Base-by-base conservation (phyloP, 1,139 yeast genomes). In the Scheffersomyces lignicola region DNA sequence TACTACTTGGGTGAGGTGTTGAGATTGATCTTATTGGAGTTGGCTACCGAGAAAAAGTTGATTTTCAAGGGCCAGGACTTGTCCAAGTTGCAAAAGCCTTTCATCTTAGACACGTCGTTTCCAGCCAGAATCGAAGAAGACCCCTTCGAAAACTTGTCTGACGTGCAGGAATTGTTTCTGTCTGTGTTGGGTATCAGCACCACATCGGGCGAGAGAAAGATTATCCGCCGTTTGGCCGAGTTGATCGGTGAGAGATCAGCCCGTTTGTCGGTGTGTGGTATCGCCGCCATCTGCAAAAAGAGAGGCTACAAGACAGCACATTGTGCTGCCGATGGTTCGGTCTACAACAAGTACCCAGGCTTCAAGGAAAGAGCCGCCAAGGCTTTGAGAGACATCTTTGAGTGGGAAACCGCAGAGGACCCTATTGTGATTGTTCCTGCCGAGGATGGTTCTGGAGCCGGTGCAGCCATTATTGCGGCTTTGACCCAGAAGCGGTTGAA, bases 371-470 rank as follows among this genome's bases (percentile, higher is more conserved):
- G 96, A 58, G 96, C 96, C 27, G 95, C 95, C 35, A 74, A 77
- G 57, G 97, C 88, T 39, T 76, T 92, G 57, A 81, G 83, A 62
- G 97, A 89, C 57, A 86, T 92, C 49, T 87, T 89, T 59, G 92
- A 75, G 48, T 90, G 97, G 96, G 70, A 73, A 27, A 55, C 58
- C 32, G 62, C 65, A 36, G 79, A 81, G 45, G 86, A 85, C 57
- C 97, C 97, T 45, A 79, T 92, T 55, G 64, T 71, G 45, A 77
- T 90, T 52, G 86, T 85, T 28, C 84, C 90, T 38, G 97, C 98
- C 45, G 97, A 90, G 66, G 98, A 92, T 68, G 98, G 98, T 50
- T 83, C 95, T 36, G 98, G 97, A 66, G 97, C 86, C 29, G 97
- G 97, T 55, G 97, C 97, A 37, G 98, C 97, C 34, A 77, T 92